A percentile compares a stretch with the other conserved stretches of the same genome.
These are phyloP conservation scores for Ceratobasidium sp. DNA, from an alignment of 1,284 basidiomycete genomes.

Conservation along the genomic window DNA sequence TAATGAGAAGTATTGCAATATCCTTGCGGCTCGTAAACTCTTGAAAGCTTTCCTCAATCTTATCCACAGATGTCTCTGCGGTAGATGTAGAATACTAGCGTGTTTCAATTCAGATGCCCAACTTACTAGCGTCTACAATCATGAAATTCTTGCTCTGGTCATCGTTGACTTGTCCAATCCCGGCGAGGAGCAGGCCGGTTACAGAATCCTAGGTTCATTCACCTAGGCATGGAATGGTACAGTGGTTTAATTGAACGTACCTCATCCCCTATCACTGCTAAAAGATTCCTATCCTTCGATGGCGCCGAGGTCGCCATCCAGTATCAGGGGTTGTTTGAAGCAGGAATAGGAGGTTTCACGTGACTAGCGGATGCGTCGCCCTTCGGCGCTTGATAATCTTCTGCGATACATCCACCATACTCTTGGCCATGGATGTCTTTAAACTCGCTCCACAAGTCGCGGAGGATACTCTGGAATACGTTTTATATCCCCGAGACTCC, in stretches of 20 bases:
- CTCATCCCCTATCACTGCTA: conserved; percentile 96
- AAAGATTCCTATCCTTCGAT: conserved; percentile 81
- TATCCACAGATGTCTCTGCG: conserved; percentile 84
- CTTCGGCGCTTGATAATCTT: conserved; percentile 17
- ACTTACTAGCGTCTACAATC: conserved; percentile 86
- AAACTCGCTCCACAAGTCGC: conserved; percentile 75
- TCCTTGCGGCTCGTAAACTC: conserved; percentile 92
- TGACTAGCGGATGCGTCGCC: not conserved
- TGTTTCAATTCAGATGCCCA: not conserved
- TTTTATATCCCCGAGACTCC: conserved; percentile 68
- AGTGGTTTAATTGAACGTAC: conserved; percentile 56
- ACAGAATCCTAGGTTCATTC: conserved; percentile 78
- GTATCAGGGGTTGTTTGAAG: conserved; percentile 36
- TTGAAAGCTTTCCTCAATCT: conserved; percentile 88
- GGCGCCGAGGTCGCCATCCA: conserved; percentile 54
- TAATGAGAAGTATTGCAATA: conserved; percentile 93
- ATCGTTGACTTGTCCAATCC: conserved; percentile 86
- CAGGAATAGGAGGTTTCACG: conserved; percentile 35
- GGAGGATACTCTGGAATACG: conserved; percentile 84
- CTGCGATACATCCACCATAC: not conserved
- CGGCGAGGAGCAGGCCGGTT: conserved; percentile 89
- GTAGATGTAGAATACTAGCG: not conserved
- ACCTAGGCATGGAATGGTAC: not conserved
- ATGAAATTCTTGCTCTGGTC: conserved; percentile 95
- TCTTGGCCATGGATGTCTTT: conserved; percentile 59